Base-by-base conservation (phyloP, 306 rosid species). In the Coriaria nepalensis region DNA sequence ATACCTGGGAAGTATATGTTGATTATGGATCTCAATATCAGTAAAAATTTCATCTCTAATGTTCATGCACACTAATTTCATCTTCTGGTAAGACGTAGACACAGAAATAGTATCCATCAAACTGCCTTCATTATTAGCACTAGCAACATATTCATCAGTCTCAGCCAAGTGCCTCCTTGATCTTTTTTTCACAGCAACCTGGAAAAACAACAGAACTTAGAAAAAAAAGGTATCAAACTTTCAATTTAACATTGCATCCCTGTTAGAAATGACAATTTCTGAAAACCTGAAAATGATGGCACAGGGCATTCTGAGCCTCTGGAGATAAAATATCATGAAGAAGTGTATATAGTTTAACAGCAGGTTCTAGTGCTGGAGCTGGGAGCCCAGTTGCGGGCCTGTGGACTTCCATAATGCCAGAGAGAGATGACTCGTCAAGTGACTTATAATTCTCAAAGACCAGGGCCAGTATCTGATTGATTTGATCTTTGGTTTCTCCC, bases 131-230 rank as follows among this genome's bases (percentile, higher is more conserved):
- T 52, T 78, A 47, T 61, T 82, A 65, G 57, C 81, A 69, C 50
- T 73, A 33, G 74, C 55, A 70, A 86, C 46, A 65, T 82, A 85
- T 73, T 92, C 98, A 65, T 92, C 98, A 8, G 98, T 92, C 69
- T 92, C 98, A 49, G 75, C 68, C 60, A 79, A 68, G 58, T 75
- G 87, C 79, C 94, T 75, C 67, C 77, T 76, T 56, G 96, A 76
- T 64, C 96, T 82, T 75, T 82, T 92, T 64, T 80, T 82, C 15
- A 83, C 79, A 44, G 98, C 98, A 73, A 92, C 96, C 98, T 92
- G 65, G 49, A 43, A 59, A 62, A 14, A 49, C 37, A 45, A 37
- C 41, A 62, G 13, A 47, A 8, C 40, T 79, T 37, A 71, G 67
- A 48, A 50, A 54, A 65, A 38, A 37, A 55, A 68, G 15, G 41